Evolutionary conservation across 129 eudicot genomes (phyloP).

Genomic region (Tanacetum coccineum): DNA sequence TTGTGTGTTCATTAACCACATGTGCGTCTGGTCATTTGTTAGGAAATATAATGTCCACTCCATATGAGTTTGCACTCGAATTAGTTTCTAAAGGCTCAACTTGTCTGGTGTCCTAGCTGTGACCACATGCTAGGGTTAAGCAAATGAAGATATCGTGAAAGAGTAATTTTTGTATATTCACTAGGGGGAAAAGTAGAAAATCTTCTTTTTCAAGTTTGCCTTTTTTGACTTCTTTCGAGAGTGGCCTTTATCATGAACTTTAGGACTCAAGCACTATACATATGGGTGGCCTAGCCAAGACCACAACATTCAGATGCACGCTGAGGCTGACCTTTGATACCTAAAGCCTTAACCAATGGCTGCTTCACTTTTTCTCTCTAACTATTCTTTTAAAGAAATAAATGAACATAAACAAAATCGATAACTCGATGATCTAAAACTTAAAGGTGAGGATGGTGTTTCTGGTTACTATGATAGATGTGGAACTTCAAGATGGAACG

Average conservation of each 20-base stretch:
- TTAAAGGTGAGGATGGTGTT: neutral
- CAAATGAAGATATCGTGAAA: conserved; percentile 21
- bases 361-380: conserved; percentile 17
- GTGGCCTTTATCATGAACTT: conserved; percentile 39
- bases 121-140: conserved; percentile 28
- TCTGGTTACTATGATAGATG: neutral
- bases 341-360: conserved; percentile 26
- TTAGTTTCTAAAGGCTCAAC: neutral
- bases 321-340: conserved; percentile 32
- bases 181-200: conserved; percentile 27
- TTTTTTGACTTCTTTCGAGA: conserved; percentile 38
- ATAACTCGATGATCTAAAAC: conserved; percentile 1
- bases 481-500: conserved; percentile 7
- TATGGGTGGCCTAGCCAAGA: conserved; percentile 16
- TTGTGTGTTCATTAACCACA: no score
- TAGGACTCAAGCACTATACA: conserved; percentile 39
- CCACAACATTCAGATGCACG: conserved; percentile 31
- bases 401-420: neutral
- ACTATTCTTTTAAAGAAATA: no score
- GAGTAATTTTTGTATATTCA: conserved; percentile 28
- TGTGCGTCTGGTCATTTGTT: no score
- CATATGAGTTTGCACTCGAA: neutral
- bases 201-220: conserved; percentile 34
- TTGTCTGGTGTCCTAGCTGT: neutral
- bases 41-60: neutral